Conservation (phyloP, 2,329 filamentous ascomycete genomes). For the Clonostachys rosea region DNA sequence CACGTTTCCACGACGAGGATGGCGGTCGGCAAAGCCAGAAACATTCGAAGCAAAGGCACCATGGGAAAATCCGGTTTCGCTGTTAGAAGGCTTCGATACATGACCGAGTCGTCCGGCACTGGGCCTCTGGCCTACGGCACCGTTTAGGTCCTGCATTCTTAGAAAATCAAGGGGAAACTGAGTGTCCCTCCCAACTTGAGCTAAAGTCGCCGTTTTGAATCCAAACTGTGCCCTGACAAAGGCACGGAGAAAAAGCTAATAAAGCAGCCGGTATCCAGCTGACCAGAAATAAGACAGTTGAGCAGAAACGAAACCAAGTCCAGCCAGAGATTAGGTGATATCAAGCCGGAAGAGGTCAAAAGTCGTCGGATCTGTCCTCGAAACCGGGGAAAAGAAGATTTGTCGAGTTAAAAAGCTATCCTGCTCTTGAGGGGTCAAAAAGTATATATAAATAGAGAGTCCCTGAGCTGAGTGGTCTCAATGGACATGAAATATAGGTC, state of each 20-base stretch:
- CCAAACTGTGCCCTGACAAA: conserved; percentile 49
- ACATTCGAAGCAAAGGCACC: conserved; percentile 87
- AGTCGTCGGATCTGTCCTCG: no score
- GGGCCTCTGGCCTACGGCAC: conserved; percentile 36
- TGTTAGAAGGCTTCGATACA: conserved; percentile 75
- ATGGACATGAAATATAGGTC: no score
- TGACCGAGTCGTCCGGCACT: conserved; percentile 61
- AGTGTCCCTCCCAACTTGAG: conserved; percentile 74
- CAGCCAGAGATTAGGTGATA: no score
- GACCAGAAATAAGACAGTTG: no score
- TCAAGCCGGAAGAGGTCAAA: no score
- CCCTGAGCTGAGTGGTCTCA: no score
- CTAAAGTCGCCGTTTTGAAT: conserved; percentile 78
- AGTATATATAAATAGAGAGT: no score
- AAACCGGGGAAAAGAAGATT: no score
- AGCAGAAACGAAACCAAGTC: no score
- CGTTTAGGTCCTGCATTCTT: conserved; percentile 82
- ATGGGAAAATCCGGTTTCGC: conserved; percentile 88
- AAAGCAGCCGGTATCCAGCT: no score
- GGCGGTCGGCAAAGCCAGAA: conserved; percentile 79
- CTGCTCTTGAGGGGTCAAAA: no score
- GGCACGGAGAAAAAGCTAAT: conserved; percentile 33
- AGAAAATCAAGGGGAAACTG: conserved; percentile 83
- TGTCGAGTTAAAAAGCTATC: no score
- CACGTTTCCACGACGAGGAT: conserved; percentile 79